A percentile compares a stretch with the other conserved stretches of the same genome.
These are phyloP conservation scores for Trichoderma sp. DNA, from an alignment of 2,329 filamentous ascomycete species.

Conservation along the genomic window DNA sequence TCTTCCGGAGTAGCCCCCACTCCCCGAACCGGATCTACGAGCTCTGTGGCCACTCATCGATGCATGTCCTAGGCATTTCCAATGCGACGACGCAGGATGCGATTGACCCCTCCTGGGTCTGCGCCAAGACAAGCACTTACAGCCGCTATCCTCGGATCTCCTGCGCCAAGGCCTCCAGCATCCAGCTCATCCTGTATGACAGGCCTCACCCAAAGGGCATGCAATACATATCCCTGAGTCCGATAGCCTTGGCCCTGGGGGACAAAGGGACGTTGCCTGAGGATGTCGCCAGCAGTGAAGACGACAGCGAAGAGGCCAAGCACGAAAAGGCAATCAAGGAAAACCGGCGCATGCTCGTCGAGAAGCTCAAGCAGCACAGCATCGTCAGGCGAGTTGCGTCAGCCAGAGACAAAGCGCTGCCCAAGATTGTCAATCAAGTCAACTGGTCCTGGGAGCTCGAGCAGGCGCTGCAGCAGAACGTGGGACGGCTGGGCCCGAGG, in stretches of 20 bases:
- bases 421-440: conserved; percentile 85
- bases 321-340: conserved; percentile 61
- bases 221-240: conserved; percentile 93
- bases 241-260: conserved; percentile 83
- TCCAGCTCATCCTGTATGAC: conserved; percentile 89
- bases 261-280: conserved; percentile 61
- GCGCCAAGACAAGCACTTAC: conserved; percentile 57
- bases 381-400: conserved; percentile 77
- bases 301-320: conserved; percentile 71
- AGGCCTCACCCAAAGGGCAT: conserved; percentile 82
- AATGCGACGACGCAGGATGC: conserved; percentile 61
- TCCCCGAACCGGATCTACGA: conserved; percentile 79
- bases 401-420: conserved; percentile 78
- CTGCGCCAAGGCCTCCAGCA: conserved; percentile 69
- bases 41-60: conserved; percentile 77
- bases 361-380: conserved; percentile 87
- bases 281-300: conserved; percentile 31
- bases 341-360: conserved; percentile 67
- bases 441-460: conserved; percentile 95
- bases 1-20: conserved; percentile 81
- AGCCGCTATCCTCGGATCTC: conserved; percentile 69
- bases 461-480: conserved; percentile 83
- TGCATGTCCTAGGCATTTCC: conserved; percentile 83
- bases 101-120: conserved; percentile 69
- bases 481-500: conserved; percentile 78